A percentile compares a stretch with the other conserved stretches of the same genome.
Evolutionary conservation across 1,284 basidiomycete species (phyloP).

Genomic region (Ustilago vetiveriae): DNA sequence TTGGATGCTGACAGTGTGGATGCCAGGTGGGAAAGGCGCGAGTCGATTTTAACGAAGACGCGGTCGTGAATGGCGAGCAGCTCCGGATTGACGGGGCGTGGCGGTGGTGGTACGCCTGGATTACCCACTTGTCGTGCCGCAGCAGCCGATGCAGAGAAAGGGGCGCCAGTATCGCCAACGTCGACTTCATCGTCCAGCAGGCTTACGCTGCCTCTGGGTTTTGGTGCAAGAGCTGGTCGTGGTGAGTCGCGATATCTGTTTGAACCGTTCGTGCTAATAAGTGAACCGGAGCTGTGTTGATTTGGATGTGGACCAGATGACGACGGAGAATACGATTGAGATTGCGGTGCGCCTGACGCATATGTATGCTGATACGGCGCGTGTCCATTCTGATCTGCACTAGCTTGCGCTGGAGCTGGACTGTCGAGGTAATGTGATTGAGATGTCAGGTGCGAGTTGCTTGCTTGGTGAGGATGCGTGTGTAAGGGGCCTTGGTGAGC

Average conservation of each 20-base stretch:
- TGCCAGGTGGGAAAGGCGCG: slow-evolving; percentile 76
- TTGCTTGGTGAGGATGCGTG: slow-evolving; percentile 16
- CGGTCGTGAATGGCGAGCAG: slow-evolving; percentile 83
- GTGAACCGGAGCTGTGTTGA: neutral
- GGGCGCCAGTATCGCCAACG: too few relatives aligned
- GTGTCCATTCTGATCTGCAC: neutral
- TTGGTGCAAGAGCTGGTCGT: slow-evolving; percentile 9
- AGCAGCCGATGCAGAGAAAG: neutral
- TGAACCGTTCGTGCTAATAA: neutral
- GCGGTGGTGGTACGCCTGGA: slow-evolving; percentile 75
- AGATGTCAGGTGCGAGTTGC: slow-evolving; percentile 2
- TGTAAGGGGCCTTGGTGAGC: slow-evolving; percentile 7
- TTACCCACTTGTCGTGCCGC: neutral
- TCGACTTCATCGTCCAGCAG: slow-evolving; percentile 41
- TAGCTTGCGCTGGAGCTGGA: neutral
- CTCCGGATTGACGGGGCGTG: slow-evolving; percentile 79
- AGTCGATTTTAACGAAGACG: slow-evolving; percentile 78
- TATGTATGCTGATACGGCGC: neutral
- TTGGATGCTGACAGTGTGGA: slow-evolving; percentile 77
- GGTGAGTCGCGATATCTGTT: slow-evolving; percentile 11
- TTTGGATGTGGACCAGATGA: slow-evolving; percentile 18
- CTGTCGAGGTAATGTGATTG: slow-evolving; percentile 1
- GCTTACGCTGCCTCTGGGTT: slow-evolving; percentile 31
- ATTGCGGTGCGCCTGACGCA: neutral
- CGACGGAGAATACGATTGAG: neutral